A percentile compares a stretch with the other conserved stretches of the same genome.
phyloP scores from a whole-genome alignment of 2,329 filamentous ascomycete species.

The Ceratocystiopsis minuta region DNA sequence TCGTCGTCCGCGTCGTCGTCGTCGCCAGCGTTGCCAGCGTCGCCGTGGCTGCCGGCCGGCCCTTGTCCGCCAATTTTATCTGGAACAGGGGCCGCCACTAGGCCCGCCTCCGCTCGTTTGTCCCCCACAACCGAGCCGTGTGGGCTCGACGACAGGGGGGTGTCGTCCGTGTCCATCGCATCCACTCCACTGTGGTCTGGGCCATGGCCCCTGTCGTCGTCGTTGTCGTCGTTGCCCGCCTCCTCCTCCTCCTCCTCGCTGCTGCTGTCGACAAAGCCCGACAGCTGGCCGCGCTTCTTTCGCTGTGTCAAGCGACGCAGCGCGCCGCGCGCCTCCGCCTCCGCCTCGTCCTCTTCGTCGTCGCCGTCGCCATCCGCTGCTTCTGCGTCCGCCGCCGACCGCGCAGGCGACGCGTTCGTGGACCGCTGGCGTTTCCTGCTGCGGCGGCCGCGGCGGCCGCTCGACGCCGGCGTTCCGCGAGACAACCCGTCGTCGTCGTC shows the following conservation, averaged over 20 bases:
- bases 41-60: neutral
- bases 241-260: slow-evolving; percentile 14
- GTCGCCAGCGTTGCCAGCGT: too few relatives aligned
- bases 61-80: slow-evolving; percentile 4
- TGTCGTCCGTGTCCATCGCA: slow-evolving; percentile 17
- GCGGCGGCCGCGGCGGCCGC: too few relatives aligned
- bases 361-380: neutral
- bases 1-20: slow-evolving; percentile 13
- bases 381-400: too few relatives aligned
- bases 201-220: slow-evolving; percentile 11
- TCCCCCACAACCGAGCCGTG: slow-evolving; percentile 9
- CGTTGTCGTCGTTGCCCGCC: too few relatives aligned
- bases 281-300: neutral
- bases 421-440: neutral
- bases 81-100: slow-evolving; percentile 1
- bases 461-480: too few relatives aligned
- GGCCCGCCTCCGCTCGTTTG: slow-evolving; percentile 1
- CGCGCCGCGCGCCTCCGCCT: neutral
- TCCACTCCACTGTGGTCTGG: too few relatives aligned
- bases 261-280: slow-evolving; percentile 12
- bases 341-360: neutral
- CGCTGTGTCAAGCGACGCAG: slow-evolving; percentile 10
- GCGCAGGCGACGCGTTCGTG: neutral
- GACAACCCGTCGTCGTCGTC: neutral
- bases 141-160: slow-evolving; percentile 23